A percentile compares a stretch with the other conserved stretches of the same genome.
These are phyloP conservation scores for Aspergillus funiculosus DNA, from an alignment of 495 filamentous ascomycete species.

Conservation along the genomic window DNA sequence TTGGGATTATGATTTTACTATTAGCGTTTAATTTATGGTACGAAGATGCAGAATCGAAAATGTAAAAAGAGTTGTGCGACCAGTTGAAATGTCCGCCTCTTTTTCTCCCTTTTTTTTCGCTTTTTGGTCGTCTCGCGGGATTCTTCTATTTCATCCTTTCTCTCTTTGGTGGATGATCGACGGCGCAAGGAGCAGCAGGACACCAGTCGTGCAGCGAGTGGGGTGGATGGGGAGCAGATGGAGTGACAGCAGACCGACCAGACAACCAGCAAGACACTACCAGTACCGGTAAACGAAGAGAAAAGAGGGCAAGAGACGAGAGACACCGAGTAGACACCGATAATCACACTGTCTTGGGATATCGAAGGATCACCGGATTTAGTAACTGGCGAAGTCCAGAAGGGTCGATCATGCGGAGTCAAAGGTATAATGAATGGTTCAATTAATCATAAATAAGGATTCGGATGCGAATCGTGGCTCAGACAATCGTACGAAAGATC, in stretches of 20 bases:
- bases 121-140: too few species aligned
- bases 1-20: conserved; percentile 9
- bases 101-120: conserved; percentile 10
- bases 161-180: conserved; percentile 20
- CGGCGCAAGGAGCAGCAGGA: conserved; percentile 18
- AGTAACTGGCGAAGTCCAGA: conserved; percentile 13
- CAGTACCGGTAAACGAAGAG: not conserved
- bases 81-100: conserved; percentile 9
- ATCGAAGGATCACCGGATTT: conserved; percentile 7
- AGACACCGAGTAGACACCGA: too few species aligned
- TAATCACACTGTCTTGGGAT: not conserved
- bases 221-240: not conserved
- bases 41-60: conserved; percentile 16
- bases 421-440: too few species aligned
- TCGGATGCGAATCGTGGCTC: not conserved
- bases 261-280: not conserved
- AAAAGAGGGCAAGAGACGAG: too few species aligned
- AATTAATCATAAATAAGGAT: conserved; percentile 5
- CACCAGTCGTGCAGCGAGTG: conserved; percentile 5
- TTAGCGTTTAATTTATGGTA: conserved; percentile 12
- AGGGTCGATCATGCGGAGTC: conserved; percentile 17
- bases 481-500: too few species aligned
- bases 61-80: conserved; percentile 18
- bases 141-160: conserved; percentile 9
- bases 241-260: conserved; percentile 3